Conservation (phyloP, 768 basidiomycete genomes). For the Naganishia antarctica region DNA sequence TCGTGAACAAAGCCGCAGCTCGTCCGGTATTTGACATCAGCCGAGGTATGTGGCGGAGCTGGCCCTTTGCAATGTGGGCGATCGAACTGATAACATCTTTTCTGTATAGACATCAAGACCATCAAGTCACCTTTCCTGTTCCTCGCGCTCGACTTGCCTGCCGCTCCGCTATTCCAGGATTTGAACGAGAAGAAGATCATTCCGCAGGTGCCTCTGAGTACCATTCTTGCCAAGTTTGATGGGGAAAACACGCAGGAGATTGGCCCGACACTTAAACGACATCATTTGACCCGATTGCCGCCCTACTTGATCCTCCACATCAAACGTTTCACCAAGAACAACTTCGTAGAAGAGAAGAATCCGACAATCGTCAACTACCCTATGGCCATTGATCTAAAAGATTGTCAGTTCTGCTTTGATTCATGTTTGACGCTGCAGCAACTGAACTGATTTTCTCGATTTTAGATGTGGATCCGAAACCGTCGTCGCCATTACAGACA, state of each 20-base stretch:
- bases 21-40: conserved; percentile 91
- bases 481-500: conserved; percentile 58
- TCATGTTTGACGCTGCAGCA: conserved; percentile 18
- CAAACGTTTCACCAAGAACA: conserved; percentile 94
- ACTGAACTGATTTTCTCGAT: background rate
- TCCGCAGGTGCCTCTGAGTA: conserved; percentile 88
- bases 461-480: conserved; percentile 68
- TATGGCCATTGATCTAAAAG: conserved; percentile 82
- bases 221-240: conserved; percentile 88
- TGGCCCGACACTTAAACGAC: conserved; percentile 71
- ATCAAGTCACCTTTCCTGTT: conserved; percentile 86
- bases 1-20: conserved; percentile 71
- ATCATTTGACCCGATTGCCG: conserved; percentile 82
- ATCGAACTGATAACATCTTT: background rate
- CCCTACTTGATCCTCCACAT: conserved; percentile 89
- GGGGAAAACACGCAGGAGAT: conserved; percentile 87
- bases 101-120: conserved; percentile 69
- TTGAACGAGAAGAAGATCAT: conserved; percentile 96
- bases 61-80: background rate
- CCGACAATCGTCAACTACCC: conserved; percentile 98
- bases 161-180: conserved; percentile 96
- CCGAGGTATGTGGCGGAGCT: conserved; percentile 59
- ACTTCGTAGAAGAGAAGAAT: conserved; percentile 96
- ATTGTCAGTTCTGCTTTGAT: conserved; percentile 62
- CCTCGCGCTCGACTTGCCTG: conserved; percentile 89